A percentile compares a stretch with the other conserved stretches of the same genome.
Evolutionary conservation across 257 asterid species (phyloP).

Genomic region (Anisodus tanguticus): DNA sequence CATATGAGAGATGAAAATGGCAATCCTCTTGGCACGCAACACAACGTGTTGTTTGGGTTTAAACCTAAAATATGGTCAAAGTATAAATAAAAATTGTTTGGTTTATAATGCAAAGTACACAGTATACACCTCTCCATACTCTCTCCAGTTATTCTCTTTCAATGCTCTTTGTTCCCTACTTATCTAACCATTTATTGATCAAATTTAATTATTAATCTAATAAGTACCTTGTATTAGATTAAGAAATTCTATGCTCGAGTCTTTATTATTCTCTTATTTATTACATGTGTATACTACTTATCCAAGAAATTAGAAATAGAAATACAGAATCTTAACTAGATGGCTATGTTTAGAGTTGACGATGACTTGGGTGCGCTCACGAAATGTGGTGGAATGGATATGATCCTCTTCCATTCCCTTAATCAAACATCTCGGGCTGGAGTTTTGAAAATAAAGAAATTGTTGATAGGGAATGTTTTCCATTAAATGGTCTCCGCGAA

Average conservation of each 20-base stretch:
- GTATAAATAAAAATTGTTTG: background rate
- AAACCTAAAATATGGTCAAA: background rate
- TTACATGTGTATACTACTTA: too few species aligned
- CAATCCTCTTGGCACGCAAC: constrained; percentile 47
- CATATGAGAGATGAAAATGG: constrained; percentile 24
- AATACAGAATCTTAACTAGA: background rate
- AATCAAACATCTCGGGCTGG: too few species aligned
- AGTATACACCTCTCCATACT: constrained; percentile 32
- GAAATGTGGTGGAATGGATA: too few species aligned
- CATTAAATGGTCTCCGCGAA: too few species aligned
- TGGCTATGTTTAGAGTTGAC: background rate
- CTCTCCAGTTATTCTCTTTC: constrained; percentile 38
- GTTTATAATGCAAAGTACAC: background rate
- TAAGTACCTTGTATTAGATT: too few species aligned
- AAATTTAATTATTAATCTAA: background rate
- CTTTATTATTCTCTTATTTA: background rate
- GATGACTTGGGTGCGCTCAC: background rate
- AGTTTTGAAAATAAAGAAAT: too few species aligned
- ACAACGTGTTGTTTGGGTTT: constrained; percentile 30
- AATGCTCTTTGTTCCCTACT: constrained; percentile 42
- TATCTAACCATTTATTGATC: constrained; percentile 34
- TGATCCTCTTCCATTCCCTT: too few species aligned
- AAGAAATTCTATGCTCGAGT: too few species aligned
- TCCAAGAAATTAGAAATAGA: background rate
- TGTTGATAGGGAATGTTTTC: too few species aligned